Conservation (phyloP, 2,329 filamentous ascomycete genomes). For the Tricladium varicosporioides region DNA sequence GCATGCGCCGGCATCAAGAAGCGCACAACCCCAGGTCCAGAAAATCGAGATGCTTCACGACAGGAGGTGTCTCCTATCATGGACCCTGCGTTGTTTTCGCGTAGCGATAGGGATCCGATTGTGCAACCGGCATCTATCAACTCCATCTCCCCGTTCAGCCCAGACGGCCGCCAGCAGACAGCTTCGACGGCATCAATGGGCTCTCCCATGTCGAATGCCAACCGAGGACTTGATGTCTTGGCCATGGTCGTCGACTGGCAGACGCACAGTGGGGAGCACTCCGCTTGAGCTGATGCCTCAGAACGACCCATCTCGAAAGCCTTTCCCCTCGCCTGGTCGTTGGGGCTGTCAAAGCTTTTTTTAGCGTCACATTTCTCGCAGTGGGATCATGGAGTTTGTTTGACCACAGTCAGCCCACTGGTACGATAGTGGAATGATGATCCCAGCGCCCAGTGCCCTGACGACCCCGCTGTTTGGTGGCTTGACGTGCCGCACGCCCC, state of each 20-base stretch:
- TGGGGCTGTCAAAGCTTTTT: no score
- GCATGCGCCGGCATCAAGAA: constrained; percentile 31
- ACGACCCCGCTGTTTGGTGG: no score
- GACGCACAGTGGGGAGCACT: not conserved
- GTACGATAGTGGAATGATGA: no score
- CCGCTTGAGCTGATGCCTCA: no score
- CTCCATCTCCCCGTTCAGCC: not conserved
- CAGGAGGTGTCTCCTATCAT: not conserved
- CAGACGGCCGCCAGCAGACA: not conserved
- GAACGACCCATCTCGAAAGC: no score
- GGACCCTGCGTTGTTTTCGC: constrained; percentile 8
- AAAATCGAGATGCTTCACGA: not conserved
- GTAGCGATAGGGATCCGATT: not conserved
- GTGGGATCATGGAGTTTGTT: no score
- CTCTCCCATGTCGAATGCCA: not conserved
- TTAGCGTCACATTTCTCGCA: no score
- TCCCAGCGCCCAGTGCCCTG: no score
- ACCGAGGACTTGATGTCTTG: constrained; percentile 13
- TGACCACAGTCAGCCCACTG: no score
- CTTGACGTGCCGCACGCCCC: no score
- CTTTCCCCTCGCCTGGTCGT: no score
- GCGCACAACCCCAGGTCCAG: constrained; percentile 1
- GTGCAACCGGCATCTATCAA: not conserved
- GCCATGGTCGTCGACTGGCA: constrained; percentile 14
- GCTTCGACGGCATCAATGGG: not conserved